Conservation (phyloP, 768 basidiomycete genomes). For the Termitomyces sp. region DNA sequence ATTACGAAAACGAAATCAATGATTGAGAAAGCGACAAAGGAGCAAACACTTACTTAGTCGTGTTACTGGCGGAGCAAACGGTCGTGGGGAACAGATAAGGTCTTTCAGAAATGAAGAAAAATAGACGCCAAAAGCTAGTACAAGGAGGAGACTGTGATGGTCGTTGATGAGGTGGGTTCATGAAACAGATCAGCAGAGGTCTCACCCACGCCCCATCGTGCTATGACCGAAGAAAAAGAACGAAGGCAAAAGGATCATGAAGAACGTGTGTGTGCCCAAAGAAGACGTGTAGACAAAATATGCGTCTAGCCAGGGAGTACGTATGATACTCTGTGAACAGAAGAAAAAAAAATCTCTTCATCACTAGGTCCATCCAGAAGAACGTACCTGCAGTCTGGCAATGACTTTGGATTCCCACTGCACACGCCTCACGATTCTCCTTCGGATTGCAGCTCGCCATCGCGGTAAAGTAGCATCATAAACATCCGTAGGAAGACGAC, state of each 20-base stretch:
- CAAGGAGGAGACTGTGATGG: constrained; percentile 50
- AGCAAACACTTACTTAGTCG: constrained; percentile 54
- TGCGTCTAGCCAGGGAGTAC: constrained; percentile 62
- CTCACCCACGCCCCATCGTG: constrained; percentile 70
- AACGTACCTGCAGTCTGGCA: constrained; percentile 61
- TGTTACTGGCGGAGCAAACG: constrained; percentile 87
- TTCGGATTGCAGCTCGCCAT: constrained; percentile 63
- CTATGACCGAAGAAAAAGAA: constrained; percentile 86
- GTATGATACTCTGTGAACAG: constrained; percentile 39
- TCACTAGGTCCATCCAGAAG: neutral
- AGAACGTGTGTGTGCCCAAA: constrained; percentile 85
- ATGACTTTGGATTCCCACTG: constrained; percentile 55
- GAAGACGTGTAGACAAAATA: constrained; percentile 84
- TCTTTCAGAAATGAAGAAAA: constrained; percentile 87
- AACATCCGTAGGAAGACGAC: constrained; percentile 39
- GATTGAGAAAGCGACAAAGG: neutral
- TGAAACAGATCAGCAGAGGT: constrained; percentile 4
- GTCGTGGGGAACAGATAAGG: constrained; percentile 83
- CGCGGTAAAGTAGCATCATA: constrained; percentile 58
- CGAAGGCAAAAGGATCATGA: constrained; percentile 83
- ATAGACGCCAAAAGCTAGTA: constrained; percentile 80
- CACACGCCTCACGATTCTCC: constrained; percentile 46
- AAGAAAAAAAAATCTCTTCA: neutral
- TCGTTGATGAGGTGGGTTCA: neutral
- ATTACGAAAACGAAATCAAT: neutral